These are phyloP conservation scores for Apiospora aurea DNA, from an alignment of 2,329 filamentous ascomycete genomes.

Conservation along the genomic window DNA sequence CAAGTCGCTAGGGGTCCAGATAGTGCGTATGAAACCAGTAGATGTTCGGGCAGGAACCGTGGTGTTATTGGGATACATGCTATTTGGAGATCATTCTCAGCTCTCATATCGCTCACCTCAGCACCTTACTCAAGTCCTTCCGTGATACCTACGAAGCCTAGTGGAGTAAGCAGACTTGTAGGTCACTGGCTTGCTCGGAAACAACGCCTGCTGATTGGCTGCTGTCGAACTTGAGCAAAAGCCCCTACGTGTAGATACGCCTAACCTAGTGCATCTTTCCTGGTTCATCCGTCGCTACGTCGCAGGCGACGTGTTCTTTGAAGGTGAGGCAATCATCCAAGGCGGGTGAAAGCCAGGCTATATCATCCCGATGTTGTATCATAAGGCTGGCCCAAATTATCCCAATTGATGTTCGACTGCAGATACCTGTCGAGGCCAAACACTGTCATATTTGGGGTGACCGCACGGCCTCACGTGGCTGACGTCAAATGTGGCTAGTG, in stretches of 20 bases:
- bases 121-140: neutral
- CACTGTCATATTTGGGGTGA: neutral
- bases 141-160: neutral
- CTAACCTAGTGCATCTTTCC: neutral
- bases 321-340: no score
- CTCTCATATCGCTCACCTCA: neutral
- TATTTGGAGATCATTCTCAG: no score
- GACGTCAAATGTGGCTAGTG: neutral
- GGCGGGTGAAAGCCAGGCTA: no score
- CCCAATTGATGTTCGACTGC: neutral
- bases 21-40: neutral
- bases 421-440: neutral
- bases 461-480: neutral
- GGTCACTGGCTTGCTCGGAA: conserved; percentile 23
- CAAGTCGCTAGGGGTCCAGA: neutral
- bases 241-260: neutral
- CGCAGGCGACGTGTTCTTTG: neutral
- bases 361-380: neutral
- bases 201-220: conserved; percentile 3
- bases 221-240: neutral
- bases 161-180: conserved; percentile 5
- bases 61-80: no score
- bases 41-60: neutral
- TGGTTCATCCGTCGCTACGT: no score
- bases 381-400: neutral